Base-by-base conservation (phyloP, 2,329 filamentous ascomycete genomes). In the Coniochaeta hoffmannii region DNA sequence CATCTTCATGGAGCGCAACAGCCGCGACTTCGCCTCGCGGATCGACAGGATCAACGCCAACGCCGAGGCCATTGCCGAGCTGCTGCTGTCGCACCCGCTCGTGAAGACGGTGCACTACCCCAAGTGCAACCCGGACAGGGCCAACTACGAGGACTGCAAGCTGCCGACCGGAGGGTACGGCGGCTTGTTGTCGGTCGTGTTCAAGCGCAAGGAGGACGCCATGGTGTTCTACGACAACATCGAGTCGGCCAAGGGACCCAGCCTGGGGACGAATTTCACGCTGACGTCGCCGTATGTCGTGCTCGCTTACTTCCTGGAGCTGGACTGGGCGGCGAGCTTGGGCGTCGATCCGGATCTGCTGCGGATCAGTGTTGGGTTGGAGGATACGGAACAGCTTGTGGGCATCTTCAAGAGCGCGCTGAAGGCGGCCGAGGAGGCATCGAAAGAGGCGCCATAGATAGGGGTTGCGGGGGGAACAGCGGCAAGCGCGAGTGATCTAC, bases 191-290 rank as follows among this genome's bases (percentile, higher is more conserved):
- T 96, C 90, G 3, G 85, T 92, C 35, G 90, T 87, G 0, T 96
- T 97, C 65, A 75, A 89, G 62, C 77, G 77, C 1, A 82, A 79
- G 56, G 76, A 78, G 30, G 85, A 92, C 59, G 89, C 93, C 0
- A 76, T 90, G 54, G 80, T 83, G 1, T 97, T 97, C 69, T 97
- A 88, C 70, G 91, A 99, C 71, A 79, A 82, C 12, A 74, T 99
- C 15, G 85, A 95, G 59, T 94, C 91, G 1, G 86, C 90, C 36
- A 99, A 99, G 71, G 94, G 94, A 0, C 94, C 94, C 0, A 97
- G 91, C 70, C 76, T 99, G 52, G 94, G 94, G 2, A 97, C 94
- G 0, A 99, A 99, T 70, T 99, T 99, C 68, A 97, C 94, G 0
- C 76, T 99, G 35, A 87, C 87, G 56, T 96, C 87, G 51, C 94